A percentile compares a stretch with the other conserved stretches of the same genome.
Evolutionary conservation across 116 monocot species (phyloP).

Genomic region (Phalaenopsis hybrid): DNA sequence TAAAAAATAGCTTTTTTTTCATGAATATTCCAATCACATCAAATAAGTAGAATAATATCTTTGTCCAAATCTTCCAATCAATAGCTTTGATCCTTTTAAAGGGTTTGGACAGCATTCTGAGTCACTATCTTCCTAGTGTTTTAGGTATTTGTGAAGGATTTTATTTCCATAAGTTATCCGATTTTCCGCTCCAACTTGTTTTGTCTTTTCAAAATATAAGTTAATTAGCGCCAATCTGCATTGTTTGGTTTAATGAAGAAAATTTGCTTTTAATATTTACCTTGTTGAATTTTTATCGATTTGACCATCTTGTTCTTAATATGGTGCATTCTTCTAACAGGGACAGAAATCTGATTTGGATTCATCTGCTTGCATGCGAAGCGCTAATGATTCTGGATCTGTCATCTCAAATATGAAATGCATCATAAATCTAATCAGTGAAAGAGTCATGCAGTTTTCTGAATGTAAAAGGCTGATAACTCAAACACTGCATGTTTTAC

Average conservation of each 20-base stretch:
- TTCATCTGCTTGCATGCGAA: slow-evolving; percentile 56
- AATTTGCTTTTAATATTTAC: not conserved
- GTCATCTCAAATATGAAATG: slow-evolving; percentile 78
- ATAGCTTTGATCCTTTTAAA: too few species aligned
- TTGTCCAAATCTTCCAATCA: too few species aligned
- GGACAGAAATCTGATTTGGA: slow-evolving; percentile 81
- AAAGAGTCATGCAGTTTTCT: slow-evolving; percentile 72
- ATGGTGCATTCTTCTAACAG: slow-evolving; percentile 25
- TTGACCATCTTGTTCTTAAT: slow-evolving; percentile 5
- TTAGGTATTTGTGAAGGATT: not conserved
- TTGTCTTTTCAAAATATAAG: not conserved
- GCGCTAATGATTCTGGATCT: slow-evolving; percentile 39
- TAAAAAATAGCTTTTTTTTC: too few species aligned
- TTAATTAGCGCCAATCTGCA: not conserved
- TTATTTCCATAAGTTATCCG: not conserved
- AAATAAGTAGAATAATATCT: too few species aligned
- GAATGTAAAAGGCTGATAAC: slow-evolving; percentile 66
- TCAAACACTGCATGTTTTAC: slow-evolving; percentile 67
- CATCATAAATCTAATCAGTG: slow-evolving; percentile 76
- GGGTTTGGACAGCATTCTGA: too few species aligned
- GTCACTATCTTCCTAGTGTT: not conserved
- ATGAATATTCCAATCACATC: too few species aligned
- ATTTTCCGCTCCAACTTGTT: slow-evolving; percentile 4
- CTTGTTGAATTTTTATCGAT: not conserved
- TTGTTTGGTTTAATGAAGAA: not conserved